Base-by-base conservation (phyloP, 495 filamentous ascomycete species). In the Daldinia decipiens region DNA sequence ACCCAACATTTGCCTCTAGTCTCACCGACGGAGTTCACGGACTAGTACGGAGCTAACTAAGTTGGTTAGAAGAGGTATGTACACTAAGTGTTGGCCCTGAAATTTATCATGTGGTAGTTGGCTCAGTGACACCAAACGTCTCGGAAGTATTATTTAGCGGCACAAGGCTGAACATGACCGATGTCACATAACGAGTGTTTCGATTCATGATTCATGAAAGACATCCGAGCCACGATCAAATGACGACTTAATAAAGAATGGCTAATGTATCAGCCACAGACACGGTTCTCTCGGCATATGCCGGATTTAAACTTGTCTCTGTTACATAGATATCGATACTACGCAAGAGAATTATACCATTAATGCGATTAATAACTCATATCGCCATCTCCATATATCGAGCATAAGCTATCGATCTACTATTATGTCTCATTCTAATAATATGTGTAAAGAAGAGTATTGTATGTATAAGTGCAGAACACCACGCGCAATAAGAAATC, bases 161-260 rank as follows among this genome's bases (percentile, higher is more conserved):
- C 50, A 59, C 60, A 68, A 64, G 70, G 70, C 64, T 72, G 70
- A 67, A 54, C 34, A 54, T 11, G 59, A 29, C 29, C 62, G 43
- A 56, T 61, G 67, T 65, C 26, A 65, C 67, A 65, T 65, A 39
- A 17, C 12, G 40, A 34, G 36, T 43, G 40, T 45, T 64, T 53
- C 32, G 40, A 54, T 53, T 58, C 53, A 58, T 63, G 40, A 54
- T 53, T 58, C 53, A 58, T 63, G 27, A 40, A 38, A 59, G 54
- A 56, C 39, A 56, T 47, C 9, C 45, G 43, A 60, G 58, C 57
- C 58, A 54, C 50, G 29, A 61, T 55, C 32, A 38, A 52, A 31
- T 65, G 38, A 52, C 15, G 38, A 52, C 15, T 45, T 5, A 17
- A 34, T 26, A 62, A 27, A 56, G 34, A 68, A 43, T 68, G 47